Conservation (phyloP, 176 grass and related monocot species). For the Ensete ventricosum region DNA sequence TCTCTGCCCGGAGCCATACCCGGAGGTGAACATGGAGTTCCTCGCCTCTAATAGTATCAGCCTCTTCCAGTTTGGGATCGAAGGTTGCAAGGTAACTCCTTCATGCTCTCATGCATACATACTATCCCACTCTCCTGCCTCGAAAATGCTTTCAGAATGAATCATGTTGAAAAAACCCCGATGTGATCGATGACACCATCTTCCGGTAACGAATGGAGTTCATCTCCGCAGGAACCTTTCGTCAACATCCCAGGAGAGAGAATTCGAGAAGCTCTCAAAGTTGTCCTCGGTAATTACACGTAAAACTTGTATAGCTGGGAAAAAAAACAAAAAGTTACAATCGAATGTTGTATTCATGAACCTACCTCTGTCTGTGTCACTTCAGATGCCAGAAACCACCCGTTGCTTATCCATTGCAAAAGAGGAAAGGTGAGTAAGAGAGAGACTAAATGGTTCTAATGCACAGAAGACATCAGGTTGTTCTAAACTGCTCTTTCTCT, state of each 20-base stretch:
- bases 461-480: background rate
- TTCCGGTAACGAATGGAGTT: background rate
- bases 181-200: too few relatives aligned
- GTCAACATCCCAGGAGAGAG: conserved; percentile 61
- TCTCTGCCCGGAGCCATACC: conserved; percentile 15
- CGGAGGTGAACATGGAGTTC: conserved; percentile 1
- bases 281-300: conserved; percentile 53
- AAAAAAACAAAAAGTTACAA: background rate
- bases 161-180: too few relatives aligned
- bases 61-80: background rate
- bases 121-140: too few relatives aligned
- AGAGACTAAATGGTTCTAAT: background rate
- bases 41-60: background rate
- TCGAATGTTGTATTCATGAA: background rate
- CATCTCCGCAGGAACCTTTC: conserved; percentile 45
- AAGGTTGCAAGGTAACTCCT: background rate
- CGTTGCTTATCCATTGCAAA: conserved; percentile 86
- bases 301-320: background rate
- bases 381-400: conserved; percentile 70
- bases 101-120: too few relatives aligned
- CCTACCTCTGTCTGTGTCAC: background rate
- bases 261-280: conserved; percentile 72
- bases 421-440: conserved; percentile 59
- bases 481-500: background rate
- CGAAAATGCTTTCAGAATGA: too few relatives aligned